Conservation (phyloP, 352 stramenopile species). For the Phytophthora aleatoria region DNA sequence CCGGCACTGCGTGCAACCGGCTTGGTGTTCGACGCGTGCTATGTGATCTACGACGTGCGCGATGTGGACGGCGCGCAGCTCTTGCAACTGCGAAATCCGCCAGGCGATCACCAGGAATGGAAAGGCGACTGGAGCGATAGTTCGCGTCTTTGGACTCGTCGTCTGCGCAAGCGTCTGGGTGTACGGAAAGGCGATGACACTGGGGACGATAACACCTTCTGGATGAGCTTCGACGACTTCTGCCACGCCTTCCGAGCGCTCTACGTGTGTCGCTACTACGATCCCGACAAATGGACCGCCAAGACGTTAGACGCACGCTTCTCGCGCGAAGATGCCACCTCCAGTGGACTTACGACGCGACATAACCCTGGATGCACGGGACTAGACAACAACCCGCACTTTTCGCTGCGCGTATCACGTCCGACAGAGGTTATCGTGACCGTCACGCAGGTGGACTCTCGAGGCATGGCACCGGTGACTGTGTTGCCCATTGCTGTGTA, state of each 20-base stretch:
- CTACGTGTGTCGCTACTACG: conserved; percentile 94
- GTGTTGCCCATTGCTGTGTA: conserved; percentile 77
- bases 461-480: conserved; percentile 62
- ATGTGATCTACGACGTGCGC: conserved; percentile 92
- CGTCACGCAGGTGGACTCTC: conserved; percentile 80
- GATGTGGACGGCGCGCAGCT: conserved; percentile 87
- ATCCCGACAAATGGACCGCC: conserved; percentile 82
- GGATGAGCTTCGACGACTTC: conserved; percentile 96
- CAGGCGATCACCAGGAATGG: conserved; percentile 92
- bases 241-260: conserved; percentile 89
- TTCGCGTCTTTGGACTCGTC: conserved; percentile 90
- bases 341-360: conserved; percentile 80
- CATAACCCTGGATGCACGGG: conserved; percentile 79
- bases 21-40: conserved; percentile 91
- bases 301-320: conserved; percentile 58
- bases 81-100: conserved; percentile 91
- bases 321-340: conserved; percentile 55
- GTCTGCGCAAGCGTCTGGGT: conserved; percentile 81
- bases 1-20: conserved; percentile 89
- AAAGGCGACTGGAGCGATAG: conserved; percentile 93
- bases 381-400: conserved; percentile 92
- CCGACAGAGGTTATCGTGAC: conserved; percentile 88
- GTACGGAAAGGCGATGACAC: conserved; percentile 71
- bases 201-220: conserved; percentile 92
- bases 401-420: conserved; percentile 65